Conservation (phyloP, 73 alveolate genomes). For the Paramecium primaurelia region DNA sequence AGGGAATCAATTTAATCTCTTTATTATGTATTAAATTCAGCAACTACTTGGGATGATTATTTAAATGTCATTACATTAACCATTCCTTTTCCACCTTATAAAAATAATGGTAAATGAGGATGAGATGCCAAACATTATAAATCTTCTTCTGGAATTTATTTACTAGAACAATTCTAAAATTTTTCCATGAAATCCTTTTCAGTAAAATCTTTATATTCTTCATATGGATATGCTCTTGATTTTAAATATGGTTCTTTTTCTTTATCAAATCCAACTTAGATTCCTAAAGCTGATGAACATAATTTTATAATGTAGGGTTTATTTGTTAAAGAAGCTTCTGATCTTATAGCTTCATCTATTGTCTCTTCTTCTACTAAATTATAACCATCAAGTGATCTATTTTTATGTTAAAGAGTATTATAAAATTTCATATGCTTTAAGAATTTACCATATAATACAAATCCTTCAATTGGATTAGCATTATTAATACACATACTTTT, state of each 20-base stretch:
- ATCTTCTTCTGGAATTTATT: slow-evolving; percentile 1
- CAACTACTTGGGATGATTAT: neutral
- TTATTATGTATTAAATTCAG: neutral
- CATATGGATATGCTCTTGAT: neutral
- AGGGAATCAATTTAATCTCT: slow-evolving; percentile 1
- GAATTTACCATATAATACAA: slow-evolving; percentile 11
- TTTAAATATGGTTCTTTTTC: neutral
- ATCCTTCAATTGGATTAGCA: slow-evolving; percentile 27
- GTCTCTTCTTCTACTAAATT: slow-evolving; percentile 23
- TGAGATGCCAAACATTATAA: neutral
- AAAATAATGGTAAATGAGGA: slow-evolving; percentile 27
- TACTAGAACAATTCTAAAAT: neutral
- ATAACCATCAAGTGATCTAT: slow-evolving; percentile 33
- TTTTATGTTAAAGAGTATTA: neutral
- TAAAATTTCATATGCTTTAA: neutral
- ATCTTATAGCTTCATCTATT: neutral
- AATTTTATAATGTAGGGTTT: neutral
- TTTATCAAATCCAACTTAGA: neutral
- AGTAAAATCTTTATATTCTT: neutral
- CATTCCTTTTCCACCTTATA: slow-evolving; percentile 2
- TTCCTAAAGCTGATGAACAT: neutral
- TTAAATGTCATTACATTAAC: slow-evolving; percentile 23
- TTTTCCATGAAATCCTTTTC: slow-evolving; percentile 28
- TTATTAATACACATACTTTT: slow-evolving; percentile 2
- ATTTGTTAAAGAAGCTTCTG: neutral